These are phyloP conservation scores for Elymus sibiricus DNA, from an alignment of 176 grass and related monocot species.

Conservation along the genomic window DNA sequence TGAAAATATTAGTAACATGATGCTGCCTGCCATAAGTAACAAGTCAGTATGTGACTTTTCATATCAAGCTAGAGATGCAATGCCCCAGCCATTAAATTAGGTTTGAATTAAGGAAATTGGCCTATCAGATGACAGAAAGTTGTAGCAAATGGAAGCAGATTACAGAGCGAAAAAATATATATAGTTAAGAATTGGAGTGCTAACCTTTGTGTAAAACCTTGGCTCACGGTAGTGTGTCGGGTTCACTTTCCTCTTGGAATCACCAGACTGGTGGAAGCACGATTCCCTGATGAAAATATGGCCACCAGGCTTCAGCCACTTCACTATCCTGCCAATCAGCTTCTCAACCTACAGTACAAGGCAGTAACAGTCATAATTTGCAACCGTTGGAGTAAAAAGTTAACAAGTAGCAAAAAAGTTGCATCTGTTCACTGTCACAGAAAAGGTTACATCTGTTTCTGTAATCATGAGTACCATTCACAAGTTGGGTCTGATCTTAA, in stretches of 20 bases:
- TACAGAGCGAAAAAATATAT: not conserved
- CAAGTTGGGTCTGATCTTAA: not conserved
- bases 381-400: not conserved
- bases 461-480: not conserved
- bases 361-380: not conserved
- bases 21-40: not conserved
- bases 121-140: not conserved
- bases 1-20: not conserved
- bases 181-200: not conserved
- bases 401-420: not conserved
- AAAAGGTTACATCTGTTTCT: not conserved
- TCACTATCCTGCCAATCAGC: constrained; percentile 65
- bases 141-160: not conserved
- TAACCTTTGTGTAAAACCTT: constrained; percentile 92
- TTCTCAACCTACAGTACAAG: constrained; percentile 58
- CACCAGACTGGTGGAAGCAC: constrained; percentile 93
- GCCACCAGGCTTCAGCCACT: constrained; percentile 83
- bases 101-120: not conserved
- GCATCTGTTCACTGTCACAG: not conserved
- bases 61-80: not conserved
- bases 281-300: constrained; percentile 97
- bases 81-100: not conserved
- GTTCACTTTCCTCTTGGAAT: constrained; percentile 97
- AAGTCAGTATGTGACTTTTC: not conserved
- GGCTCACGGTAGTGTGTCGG: constrained; percentile 94